These are phyloP conservation scores for Populus hybrid DNA, from an alignment of 441 rosid species.

Conservation along the genomic window DNA sequence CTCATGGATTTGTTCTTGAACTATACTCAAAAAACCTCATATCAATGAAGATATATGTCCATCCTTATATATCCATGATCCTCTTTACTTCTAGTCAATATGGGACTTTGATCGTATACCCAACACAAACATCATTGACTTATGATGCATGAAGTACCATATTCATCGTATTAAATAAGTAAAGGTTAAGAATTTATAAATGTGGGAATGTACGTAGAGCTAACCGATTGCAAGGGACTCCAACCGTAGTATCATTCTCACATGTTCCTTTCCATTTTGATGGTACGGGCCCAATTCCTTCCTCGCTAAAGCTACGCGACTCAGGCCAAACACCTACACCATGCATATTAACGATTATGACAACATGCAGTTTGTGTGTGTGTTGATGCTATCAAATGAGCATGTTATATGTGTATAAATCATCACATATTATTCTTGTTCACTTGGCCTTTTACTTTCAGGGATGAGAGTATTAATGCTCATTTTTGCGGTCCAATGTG, in stretches of 20 bases:
- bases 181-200: no score
- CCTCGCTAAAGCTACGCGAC: constrained; percentile 60
- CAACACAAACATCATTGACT: no score
- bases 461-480: background rate
- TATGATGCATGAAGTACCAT: no score
- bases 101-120: no score
- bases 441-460: background rate
- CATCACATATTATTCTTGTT: background rate
- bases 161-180: no score
- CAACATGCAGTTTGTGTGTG: background rate
- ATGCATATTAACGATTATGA: background rate
- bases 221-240: constrained; percentile 63
- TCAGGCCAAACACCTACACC: constrained; percentile 79
- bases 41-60: no score
- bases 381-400: background rate
- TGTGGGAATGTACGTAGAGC: background rate
- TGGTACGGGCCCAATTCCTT: constrained; percentile 56
- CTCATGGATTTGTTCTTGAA: no score
- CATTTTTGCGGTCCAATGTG: background rate
- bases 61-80: no score
- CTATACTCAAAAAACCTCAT: no score
- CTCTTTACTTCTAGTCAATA: no score
- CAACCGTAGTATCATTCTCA: constrained; percentile 22
- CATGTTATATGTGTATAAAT: background rate
- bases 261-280: constrained; percentile 69